phyloP scores from a whole-genome alignment of 257 asterid species.

The Jaltomata sinuosa region DNA sequence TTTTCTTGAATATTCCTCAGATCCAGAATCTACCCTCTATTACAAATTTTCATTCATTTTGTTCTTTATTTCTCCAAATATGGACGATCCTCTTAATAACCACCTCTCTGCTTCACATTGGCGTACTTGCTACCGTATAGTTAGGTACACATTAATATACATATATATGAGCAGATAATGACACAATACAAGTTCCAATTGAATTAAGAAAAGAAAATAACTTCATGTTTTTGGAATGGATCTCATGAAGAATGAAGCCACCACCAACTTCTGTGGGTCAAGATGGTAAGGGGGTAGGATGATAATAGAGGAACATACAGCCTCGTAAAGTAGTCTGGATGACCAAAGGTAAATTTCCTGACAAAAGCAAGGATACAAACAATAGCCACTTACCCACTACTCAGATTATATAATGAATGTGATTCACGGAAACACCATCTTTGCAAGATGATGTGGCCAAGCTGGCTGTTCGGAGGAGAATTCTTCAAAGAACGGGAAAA shows the following conservation, averaged over 20 bases:
- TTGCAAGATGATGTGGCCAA: neutral
- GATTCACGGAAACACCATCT: neutral
- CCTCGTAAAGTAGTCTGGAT: neutral
- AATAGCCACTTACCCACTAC: neutral
- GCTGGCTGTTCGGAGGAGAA: neutral
- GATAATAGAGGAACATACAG: neutral
- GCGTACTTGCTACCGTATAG: neutral
- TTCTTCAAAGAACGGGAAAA: neutral
- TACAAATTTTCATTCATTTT: neutral
- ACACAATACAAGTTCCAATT: neutral
- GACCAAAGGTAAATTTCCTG: neutral
- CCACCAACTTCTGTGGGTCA: neutral
- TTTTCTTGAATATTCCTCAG: neutral
- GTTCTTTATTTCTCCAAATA: neutral
- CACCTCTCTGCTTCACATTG: neutral
- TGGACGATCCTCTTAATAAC: neutral
- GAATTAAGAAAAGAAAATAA: neutral
- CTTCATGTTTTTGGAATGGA: neutral
- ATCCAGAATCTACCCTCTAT: neutral
- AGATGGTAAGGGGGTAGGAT: neutral
- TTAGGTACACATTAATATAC: neutral
- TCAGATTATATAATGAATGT: neutral
- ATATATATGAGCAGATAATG: neutral
- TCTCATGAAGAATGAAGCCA: neutral
- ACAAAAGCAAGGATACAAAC: neutral